A percentile compares a stretch with the other conserved stretches of the same genome.
Evolutionary conservation across 805 yeast species (phyloP).

Genomic region (Kodamaea sagamina): DNA sequence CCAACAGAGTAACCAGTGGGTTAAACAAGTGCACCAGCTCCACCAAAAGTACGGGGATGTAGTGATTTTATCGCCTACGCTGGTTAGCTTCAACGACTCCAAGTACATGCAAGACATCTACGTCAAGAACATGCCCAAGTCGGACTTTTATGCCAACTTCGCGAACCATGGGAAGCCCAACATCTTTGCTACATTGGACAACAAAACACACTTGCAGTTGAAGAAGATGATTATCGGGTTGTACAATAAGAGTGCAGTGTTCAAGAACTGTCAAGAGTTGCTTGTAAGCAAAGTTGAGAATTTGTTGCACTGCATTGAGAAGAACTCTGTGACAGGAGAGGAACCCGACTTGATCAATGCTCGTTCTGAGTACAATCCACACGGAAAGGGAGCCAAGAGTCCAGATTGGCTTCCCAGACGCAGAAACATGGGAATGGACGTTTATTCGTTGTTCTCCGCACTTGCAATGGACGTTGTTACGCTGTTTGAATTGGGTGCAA

Average conservation of each 20-base stretch:
- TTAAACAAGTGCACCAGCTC: conserved; percentile 43
- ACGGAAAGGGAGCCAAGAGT: conserved; percentile 34
- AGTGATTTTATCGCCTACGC: conserved; percentile 61
- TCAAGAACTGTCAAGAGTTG: conserved; percentile 30
- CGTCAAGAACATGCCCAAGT: conserved; percentile 55
- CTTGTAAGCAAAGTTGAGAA: conserved; percentile 30
- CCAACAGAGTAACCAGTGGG: conserved; percentile 49
- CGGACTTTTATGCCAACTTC: conserved; percentile 60
- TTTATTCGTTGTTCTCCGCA: conserved; percentile 63
- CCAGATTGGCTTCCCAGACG: conserved; percentile 31
- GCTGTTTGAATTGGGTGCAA: conserved; percentile 57
- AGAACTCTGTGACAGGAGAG: conserved; percentile 32
- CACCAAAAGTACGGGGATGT: conserved; percentile 63
- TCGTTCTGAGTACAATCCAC: conserved; percentile 30
- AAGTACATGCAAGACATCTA: conserved; percentile 57
- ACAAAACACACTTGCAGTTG: conserved; percentile 46
- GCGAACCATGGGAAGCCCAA: conserved; percentile 58
- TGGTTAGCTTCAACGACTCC: conserved; percentile 57
- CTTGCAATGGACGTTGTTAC: conserved; percentile 73
- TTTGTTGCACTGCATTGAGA: conserved; percentile 28
- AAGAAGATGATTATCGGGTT: conserved; percentile 34
- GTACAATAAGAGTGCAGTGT: conserved; percentile 38
- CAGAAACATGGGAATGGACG: conserved; percentile 49
- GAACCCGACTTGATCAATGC: conserved; percentile 39
- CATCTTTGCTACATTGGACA: conserved; percentile 57